phyloP scores from a whole-genome alignment of 2,329 filamentous ascomycete species.

The Trichophyton verrucosum region DNA sequence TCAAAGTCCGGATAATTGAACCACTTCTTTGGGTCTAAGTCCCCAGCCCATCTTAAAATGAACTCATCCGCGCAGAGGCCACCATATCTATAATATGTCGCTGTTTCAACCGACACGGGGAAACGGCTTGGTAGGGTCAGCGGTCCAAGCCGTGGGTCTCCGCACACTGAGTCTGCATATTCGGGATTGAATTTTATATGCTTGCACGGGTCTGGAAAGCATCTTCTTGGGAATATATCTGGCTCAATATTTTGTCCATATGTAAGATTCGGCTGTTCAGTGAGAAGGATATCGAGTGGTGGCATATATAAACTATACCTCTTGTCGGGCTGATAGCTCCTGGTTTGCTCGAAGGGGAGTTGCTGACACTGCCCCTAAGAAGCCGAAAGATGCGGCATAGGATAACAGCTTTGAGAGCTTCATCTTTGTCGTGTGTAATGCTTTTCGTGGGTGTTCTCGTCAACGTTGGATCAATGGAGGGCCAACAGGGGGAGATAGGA shows the following conservation, averaged over 20 bases:
- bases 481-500: too few relatives aligned
- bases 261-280: not conserved
- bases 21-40: not conserved
- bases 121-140: not conserved
- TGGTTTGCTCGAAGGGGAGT: not conserved
- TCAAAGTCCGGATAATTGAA: not conserved
- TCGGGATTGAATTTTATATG: not conserved
- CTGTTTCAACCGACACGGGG: not conserved
- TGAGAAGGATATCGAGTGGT: not conserved
- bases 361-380: not conserved
- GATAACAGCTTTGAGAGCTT: not conserved
- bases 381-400: not conserved
- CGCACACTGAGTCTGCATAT: not conserved
- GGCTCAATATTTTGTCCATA: not conserved
- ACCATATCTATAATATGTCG: not conserved
- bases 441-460: too few relatives aligned
- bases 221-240: not conserved
- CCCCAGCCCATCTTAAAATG: conserved; percentile 1
- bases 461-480: too few relatives aligned
- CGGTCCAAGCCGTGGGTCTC: not conserved
- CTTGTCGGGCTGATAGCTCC: not conserved
- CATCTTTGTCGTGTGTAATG: not conserved
- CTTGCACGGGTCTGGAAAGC: conserved; percentile 2
- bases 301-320: not conserved
- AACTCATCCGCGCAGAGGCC: conserved; percentile 1